These are phyloP conservation scores for Plasmodiophora brassicae DNA, from an alignment of 208 protist genomes.

Conservation along the genomic window DNA sequence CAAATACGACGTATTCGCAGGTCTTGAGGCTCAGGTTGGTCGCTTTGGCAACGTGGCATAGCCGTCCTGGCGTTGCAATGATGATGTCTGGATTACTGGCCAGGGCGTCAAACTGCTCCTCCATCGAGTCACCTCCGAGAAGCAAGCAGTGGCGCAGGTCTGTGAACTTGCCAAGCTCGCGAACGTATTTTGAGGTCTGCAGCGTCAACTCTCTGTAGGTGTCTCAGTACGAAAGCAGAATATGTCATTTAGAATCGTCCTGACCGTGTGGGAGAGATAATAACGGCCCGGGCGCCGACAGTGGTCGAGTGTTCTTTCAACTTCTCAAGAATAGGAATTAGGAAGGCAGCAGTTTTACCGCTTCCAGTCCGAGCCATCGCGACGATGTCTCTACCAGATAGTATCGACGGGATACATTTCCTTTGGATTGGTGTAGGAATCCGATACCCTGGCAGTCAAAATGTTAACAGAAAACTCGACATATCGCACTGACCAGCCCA, in stretches of 20 bases:
- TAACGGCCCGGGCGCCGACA: constrained; percentile 85
- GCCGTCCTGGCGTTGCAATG: constrained; percentile 95
- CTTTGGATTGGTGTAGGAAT: constrained; percentile 98
- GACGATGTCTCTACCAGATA: constrained; percentile 91
- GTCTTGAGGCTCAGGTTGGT: background rate
- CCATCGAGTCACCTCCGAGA: constrained; percentile 91
- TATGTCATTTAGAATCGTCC: background rate
- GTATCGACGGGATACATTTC: constrained; percentile 81
- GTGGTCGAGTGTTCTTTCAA: constrained; percentile 49
- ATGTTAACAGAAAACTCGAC: background rate
- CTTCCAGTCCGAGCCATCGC: constrained; percentile 99
- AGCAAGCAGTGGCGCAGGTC: constrained; percentile 79
- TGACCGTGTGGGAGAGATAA: constrained; percentile 92
- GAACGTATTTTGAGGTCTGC: constrained; percentile 89
- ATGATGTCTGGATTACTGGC: constrained; percentile 94
- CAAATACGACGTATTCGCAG: constrained; percentile 87
- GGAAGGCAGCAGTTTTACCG: constrained; percentile 96
- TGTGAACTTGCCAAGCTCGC: constrained; percentile 81
- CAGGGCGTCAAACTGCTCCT: constrained; percentile 91
- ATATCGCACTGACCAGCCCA: background rate
- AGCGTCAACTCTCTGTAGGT: constrained; percentile 72
- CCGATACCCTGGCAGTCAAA: constrained; percentile 78
- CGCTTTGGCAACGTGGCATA: constrained; percentile 58
- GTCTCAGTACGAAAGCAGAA: background rate
- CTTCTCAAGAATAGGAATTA: constrained; percentile 89